Evolutionary conservation across 164 flowering plant genomes (phyloP), one percentile per base, ranked within the genome.

Genomic region (Houttuynia cordata): DNA sequence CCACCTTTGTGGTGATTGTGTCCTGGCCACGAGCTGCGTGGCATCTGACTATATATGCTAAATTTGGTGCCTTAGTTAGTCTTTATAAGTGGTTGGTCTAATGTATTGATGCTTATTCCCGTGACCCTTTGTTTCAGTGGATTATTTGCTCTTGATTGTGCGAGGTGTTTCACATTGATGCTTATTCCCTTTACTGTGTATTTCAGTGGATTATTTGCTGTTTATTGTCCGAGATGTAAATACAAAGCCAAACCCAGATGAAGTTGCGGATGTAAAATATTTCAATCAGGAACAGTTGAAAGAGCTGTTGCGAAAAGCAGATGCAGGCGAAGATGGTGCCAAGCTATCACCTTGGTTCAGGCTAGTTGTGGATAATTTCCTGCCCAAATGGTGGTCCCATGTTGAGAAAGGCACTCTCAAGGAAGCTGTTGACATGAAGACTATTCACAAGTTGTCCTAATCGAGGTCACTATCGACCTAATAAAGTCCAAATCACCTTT

Each of bases 311-410:
- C 75, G 83, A 61, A 93, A 88, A 70, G 96, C 95, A 18, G 97
- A 93, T 78, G 87, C 94, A 3, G 95, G 95, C 0, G 95, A 93
- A 70, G 95, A 73, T 22, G 96, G 89, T 51, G 41, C 90, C 77
- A 86, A 86, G 78, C 80, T 90, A 21, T 90, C 97, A 20, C 99
- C 99, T 14, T 93, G 99, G 99, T 93, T 93, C 83, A 76, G 83
- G 60, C 75, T 93, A 7, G 89, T 86, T 1, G 97, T 85, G 56
- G 96, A 93, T 59, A 88, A 88, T 65, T 93, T 93, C 78, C 70
- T 93, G 78, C 80, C 78, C 77, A 90, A 86, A 62, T 93, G 97
- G 97, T 90, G 99, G 99, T 85, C 83, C 42, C 88, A 93, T 54
- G 85, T 90, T 0, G 87, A 90, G 68, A 77, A 80, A 24, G 87